These are phyloP conservation scores for Garcia nutans DNA, from an alignment of 345 rosid species.

Conservation along the genomic window DNA sequence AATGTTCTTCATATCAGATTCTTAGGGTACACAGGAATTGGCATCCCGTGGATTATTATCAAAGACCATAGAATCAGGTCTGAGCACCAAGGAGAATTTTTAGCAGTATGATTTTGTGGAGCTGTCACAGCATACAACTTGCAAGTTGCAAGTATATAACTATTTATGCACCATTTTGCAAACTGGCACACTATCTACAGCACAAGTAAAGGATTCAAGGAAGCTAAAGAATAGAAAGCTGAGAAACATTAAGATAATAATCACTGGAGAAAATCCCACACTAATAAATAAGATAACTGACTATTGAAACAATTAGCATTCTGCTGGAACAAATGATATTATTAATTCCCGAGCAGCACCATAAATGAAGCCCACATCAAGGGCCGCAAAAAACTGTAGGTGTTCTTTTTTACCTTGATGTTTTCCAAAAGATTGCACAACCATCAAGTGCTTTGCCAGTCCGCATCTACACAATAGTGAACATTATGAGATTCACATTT, in stretches of 20 bases:
- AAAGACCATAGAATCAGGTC: background rate
- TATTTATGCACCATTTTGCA: background rate
- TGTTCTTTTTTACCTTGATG: slow-evolving; percentile 53
- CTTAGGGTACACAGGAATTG: background rate
- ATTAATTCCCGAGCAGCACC: background rate
- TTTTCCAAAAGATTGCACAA: slow-evolving; percentile 95
- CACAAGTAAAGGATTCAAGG: background rate
- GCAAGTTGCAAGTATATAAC: background rate
- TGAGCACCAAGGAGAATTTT: background rate
- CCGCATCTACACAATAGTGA: slow-evolving; percentile 66
- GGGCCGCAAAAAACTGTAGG: slow-evolving; percentile 10
- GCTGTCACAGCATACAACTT: background rate
- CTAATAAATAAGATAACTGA: background rate
- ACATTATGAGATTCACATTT: slow-evolving; percentile 5
- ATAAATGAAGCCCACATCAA: slow-evolving; percentile 12
- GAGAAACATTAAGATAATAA: background rate
- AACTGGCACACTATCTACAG: background rate
- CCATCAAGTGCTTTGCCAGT: slow-evolving; percentile 93
- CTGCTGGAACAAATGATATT: background rate
- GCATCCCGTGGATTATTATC: background rate
- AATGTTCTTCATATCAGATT: background rate
- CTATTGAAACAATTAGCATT: slow-evolving; percentile 7
- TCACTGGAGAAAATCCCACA: background rate
- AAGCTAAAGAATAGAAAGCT: background rate
- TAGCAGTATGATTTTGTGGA: background rate